Evolutionary conservation across 192 early-diverging fungal species (phyloP).

Genomic region (Backusella macrospora): DNA sequence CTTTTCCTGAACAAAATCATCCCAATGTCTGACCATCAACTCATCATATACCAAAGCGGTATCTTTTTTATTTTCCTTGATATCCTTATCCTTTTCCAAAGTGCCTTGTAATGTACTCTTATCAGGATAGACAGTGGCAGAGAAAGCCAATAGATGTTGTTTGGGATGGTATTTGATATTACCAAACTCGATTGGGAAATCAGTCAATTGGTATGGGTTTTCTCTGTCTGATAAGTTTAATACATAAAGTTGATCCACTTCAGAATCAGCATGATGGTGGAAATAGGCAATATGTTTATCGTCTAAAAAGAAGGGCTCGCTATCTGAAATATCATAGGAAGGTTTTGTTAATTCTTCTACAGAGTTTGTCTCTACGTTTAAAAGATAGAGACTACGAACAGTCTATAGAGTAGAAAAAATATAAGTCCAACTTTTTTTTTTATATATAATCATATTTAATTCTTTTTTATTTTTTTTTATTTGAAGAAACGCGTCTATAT

Average conservation of each 20-base stretch:
- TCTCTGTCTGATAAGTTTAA: conserved; percentile 29
- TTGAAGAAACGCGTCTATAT: neutral
- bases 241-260: conserved; percentile 50
- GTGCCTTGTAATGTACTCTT: conserved; percentile 59
- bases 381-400: conserved; percentile 54
- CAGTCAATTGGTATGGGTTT: conserved; percentile 49
- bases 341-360: conserved; percentile 49
- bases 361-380: conserved; percentile 45
- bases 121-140: conserved; percentile 64
- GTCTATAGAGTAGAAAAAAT: conserved; percentile 41
- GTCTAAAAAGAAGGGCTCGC: conserved; percentile 53
- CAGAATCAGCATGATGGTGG: conserved; percentile 20
- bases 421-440: neutral
- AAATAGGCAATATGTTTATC: conserved; percentile 48
- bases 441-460: too few relatives aligned
- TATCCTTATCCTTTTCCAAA: conserved; percentile 50
- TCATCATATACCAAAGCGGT: conserved; percentile 67
- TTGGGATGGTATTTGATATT: conserved; percentile 61
- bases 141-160: conserved; percentile 62
- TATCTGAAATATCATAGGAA: conserved; percentile 40
- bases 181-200: conserved; percentile 55
- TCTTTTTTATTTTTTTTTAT: neutral
- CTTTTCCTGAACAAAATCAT: conserved; percentile 63
- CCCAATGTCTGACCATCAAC: conserved; percentile 86
- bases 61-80: conserved; percentile 49